These are phyloP conservation scores for Barbarea vulgaris DNA, from an alignment of 345 rosid species.

Conservation along the genomic window DNA sequence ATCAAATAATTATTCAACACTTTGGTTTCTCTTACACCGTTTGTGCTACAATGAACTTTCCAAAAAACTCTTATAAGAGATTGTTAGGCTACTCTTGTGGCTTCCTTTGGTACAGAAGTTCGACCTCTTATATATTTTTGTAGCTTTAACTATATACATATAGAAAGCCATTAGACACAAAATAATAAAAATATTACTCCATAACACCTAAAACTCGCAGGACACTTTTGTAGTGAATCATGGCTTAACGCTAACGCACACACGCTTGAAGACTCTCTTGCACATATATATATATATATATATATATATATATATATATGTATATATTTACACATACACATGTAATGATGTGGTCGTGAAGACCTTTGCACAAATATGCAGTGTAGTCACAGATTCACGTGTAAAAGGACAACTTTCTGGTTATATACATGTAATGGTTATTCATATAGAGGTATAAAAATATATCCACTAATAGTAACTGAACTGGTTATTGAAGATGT, in stretches of 20 bases:
- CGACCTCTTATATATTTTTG: too few relatives aligned
- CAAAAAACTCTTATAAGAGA: background rate
- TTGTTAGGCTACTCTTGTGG: conserved; percentile 1
- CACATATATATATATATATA: conserved; percentile 1
- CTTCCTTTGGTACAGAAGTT: background rate
- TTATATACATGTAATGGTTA: background rate
- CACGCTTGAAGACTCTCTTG: conserved; percentile 19
- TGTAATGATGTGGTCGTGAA: conserved; percentile 43
- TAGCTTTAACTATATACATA: too few relatives aligned
- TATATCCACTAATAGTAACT: background rate
- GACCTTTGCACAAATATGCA: conserved; percentile 32
- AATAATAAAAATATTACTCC: background rate
- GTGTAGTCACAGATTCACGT: conserved; percentile 36
- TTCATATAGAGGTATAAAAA: background rate
- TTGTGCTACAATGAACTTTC: conserved; percentile 2
- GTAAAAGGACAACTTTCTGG: conserved; percentile 30
- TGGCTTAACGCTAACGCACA: background rate
- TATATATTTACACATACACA: conserved; percentile 21
- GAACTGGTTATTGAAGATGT: background rate
- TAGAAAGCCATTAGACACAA: background rate
- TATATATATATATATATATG: background rate
- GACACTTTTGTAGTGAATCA: conserved; percentile 9
- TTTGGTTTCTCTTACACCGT: background rate
- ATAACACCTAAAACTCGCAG: conserved; percentile 15
- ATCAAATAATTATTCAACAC: background rate